Evolutionary conservation across 768 basidiomycete genomes (phyloP).

Genomic region (Amanita inopinata): DNA sequence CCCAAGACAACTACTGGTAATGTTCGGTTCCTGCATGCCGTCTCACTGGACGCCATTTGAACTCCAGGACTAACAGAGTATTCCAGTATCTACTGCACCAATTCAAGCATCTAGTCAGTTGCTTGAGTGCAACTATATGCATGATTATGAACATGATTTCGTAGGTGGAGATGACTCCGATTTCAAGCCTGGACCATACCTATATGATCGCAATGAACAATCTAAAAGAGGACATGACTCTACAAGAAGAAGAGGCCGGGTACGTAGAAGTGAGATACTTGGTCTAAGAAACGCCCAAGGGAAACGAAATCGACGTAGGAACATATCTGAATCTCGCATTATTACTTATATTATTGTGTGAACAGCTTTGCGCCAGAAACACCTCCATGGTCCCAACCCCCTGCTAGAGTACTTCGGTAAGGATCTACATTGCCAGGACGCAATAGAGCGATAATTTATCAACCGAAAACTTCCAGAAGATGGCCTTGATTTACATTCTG

Average conservation of each 20-base stretch:
- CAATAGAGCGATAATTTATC: not conserved
- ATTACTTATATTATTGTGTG: not conserved
- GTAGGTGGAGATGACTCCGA: conserved; percentile 2
- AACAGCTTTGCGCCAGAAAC: not conserved
- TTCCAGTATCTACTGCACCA: too few species aligned
- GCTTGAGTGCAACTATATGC: too few species aligned
- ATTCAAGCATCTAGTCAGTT: too few species aligned
- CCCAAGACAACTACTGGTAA: too few species aligned
- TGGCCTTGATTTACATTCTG: conserved; percentile 42
- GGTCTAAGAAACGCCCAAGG: not conserved
- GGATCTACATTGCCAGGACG: conserved; percentile 8
- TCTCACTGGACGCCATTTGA: too few species aligned
- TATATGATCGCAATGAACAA: not conserved
- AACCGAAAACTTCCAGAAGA: conserved; percentile 17
- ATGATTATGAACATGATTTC: too few species aligned
- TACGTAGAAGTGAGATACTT: conserved; percentile 1
- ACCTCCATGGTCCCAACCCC: conserved; percentile 26
- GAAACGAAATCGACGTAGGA: conserved; percentile 11
- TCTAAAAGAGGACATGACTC: not conserved
- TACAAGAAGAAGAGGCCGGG: not conserved
- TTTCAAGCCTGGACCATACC: conserved; percentile 4
- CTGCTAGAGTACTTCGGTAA: conserved; percentile 41
- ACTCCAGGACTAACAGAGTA: too few species aligned
- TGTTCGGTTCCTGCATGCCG: too few species aligned
- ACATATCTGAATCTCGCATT: not conserved